Base-by-base conservation (phyloP, 345 rosid species). In the Murraya koenigii region DNA sequence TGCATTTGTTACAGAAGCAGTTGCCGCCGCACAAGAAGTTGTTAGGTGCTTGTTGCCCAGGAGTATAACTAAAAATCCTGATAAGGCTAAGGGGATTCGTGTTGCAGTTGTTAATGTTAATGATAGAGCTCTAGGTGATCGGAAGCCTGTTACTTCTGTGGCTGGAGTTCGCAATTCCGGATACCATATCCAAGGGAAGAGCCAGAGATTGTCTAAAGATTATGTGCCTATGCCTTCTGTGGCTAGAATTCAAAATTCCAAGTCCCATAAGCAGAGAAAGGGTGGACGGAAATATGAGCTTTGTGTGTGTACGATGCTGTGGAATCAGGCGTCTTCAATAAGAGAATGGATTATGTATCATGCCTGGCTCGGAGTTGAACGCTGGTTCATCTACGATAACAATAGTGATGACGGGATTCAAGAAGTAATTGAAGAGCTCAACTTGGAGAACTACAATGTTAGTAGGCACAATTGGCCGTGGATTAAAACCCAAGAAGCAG, bases 401-500 rank as follows among this genome's bases (percentile, higher is more conserved):
- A 94, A 96, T 78, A 96, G 99, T 36, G 95, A 96, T 68, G 99
- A 96, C 28, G 81, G 72, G 63, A 80, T 90, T 73, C 70, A 82
- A 73, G 87, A 90, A 9, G 95, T 83, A 69, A 80, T 92, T 7
- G 87, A 87, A 32, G 87, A 83, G 81, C 94, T 96, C 39, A 85
- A 88, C 49, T 74, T 72, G 19, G 87, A 81, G 54, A 84, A 87
- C 69, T 89, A 90, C 79, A 96, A 92, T 25, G 88, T 96, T 52
- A 91, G 89, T 52, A 80, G 94, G 68, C 95, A 94, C 79, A 84
- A 83, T 41, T 96, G 97, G 98, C 99, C 99, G 0, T 97, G 99
- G 99, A 89, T 90, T 74, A 97, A 97, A 82, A 88, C 98, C 38
- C 99, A 97, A 76, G 99, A 97, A 83, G 99, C 98, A 0, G 98